Evolutionary conservation across 768 basidiomycete genomes (phyloP).

Genomic region (Phanerodontia chrysosporium): DNA sequence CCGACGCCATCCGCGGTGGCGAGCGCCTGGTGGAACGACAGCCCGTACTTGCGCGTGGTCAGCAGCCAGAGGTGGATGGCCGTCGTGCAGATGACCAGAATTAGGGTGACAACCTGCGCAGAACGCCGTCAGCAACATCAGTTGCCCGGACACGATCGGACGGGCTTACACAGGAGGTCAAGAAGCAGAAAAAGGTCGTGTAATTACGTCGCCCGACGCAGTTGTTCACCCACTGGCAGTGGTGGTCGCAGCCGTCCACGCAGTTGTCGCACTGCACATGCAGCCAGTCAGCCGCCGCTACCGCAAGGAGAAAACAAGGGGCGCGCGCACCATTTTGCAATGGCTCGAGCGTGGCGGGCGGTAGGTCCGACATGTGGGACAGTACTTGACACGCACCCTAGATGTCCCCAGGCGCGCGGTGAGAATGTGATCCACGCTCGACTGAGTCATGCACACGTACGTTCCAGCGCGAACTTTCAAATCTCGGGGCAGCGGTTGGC

Average conservation of each 20-base stretch:
- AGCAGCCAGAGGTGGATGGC: conserved; percentile 77
- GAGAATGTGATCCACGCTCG: neutral
- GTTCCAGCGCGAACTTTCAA: conserved; percentile 72
- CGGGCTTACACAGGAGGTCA: conserved; percentile 67
- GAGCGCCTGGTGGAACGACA: conserved; percentile 46
- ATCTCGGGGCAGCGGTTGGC: conserved; percentile 74
- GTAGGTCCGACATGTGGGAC: conserved; percentile 88
- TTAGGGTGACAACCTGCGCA: conserved; percentile 61
- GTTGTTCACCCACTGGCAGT: conserved; percentile 91
- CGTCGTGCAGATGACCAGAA: conserved; percentile 77
- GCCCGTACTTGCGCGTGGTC: conserved; percentile 40
- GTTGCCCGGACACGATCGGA: neutral
- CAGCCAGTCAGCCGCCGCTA: conserved; percentile 4
- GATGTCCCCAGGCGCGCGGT: conserved; percentile 3
- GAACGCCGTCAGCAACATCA: neutral
- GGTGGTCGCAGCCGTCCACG: conserved; percentile 92
- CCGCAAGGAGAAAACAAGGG: neutral
- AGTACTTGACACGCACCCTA: conserved; percentile 91
- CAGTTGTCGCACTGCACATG: conserved; percentile 90
- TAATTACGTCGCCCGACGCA: conserved; percentile 96
- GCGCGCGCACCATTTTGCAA: conserved; percentile 86
- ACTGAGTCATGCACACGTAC: conserved; percentile 42
- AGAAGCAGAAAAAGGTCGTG: conserved; percentile 83
- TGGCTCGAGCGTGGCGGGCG: conserved; percentile 93
- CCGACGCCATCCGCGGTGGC: conserved; percentile 49